Percentiles rank a stretch among this genome's conserved stretches.
phyloP scores from a whole-genome alignment of 306 rosid genomes.

The Ammopiptanthus mongolicus region DNA sequence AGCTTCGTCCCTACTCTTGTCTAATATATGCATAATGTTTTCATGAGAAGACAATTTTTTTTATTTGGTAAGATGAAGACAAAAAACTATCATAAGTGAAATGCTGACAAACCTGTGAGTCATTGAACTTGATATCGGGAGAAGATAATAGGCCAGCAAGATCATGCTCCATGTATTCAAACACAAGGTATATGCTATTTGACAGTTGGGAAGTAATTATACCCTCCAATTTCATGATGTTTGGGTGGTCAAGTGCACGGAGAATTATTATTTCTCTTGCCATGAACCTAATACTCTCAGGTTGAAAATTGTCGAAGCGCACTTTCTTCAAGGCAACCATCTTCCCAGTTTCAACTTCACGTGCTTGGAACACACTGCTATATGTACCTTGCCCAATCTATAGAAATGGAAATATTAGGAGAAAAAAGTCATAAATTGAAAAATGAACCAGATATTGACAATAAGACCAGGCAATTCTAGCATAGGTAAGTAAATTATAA shows the following conservation, averaged over 20 bases:
- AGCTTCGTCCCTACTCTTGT: background rate
- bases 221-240: conserved; percentile 88
- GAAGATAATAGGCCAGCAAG: conserved; percentile 83
- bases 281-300: conserved; percentile 92
- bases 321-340: conserved; percentile 93
- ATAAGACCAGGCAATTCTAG: background rate
- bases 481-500: background rate
- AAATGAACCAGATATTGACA: background rate
- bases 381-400: conserved; percentile 97
- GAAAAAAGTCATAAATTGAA: background rate
- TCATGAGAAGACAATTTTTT: no score
- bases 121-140: conserved; percentile 67
- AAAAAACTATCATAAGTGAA: background rate
- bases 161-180: conserved; percentile 99
- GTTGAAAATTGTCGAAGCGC: conserved; percentile 72
- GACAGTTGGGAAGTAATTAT: conserved; percentile 72
- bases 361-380: conserved; percentile 91
- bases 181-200: conserved; percentile 82
- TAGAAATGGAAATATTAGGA: background rate
- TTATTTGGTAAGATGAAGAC: background rate
- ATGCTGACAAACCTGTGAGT: conserved; percentile 61
- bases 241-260: conserved; percentile 94
- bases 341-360: conserved; percentile 69
- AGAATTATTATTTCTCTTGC: conserved; percentile 84
- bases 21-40: background rate